Percentiles rank a stretch among this genome's conserved stretches.
Conservation (phyloP, 2,329 filamentous ascomycete species). For the Alternaria hordeiaustralica region DNA sequence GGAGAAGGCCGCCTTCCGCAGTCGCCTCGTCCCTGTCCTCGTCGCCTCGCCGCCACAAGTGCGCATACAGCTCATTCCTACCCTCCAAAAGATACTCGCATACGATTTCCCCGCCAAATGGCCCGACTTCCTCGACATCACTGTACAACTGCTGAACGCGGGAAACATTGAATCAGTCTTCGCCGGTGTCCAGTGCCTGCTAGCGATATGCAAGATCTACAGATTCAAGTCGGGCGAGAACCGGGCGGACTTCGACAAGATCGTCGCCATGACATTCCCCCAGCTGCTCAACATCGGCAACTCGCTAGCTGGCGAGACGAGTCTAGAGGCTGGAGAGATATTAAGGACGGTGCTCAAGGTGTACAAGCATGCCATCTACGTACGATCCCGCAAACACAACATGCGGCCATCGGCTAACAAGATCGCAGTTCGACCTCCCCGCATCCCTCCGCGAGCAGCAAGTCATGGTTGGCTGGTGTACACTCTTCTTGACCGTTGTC, state of each 20-base stretch:
- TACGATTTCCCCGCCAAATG: constrained; percentile 94
- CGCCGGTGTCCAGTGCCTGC: constrained; percentile 89
- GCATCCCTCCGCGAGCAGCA: constrained; percentile 77
- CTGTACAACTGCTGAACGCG: constrained; percentile 83
- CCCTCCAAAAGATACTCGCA: constrained; percentile 94
- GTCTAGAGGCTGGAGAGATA: constrained; percentile 95
- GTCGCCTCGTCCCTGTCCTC: constrained; percentile 87
- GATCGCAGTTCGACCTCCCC: constrained; percentile 80
- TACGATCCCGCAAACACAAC: constrained; percentile 55
- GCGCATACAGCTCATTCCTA: constrained; percentile 90
- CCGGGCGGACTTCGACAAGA: constrained; percentile 88
- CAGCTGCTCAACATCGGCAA: constrained; percentile 86
- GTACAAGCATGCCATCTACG: constrained; percentile 98
- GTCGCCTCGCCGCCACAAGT: constrained; percentile 80
- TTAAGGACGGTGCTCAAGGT: constrained; percentile 92
- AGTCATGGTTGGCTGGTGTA: constrained; percentile 93
- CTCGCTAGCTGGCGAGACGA: constrained; percentile 87
- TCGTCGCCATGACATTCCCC: constrained; percentile 90
- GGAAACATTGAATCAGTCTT: constrained; percentile 88
- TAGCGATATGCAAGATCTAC: constrained; percentile 95
- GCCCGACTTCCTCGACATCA: constrained; percentile 94
- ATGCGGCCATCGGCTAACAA: constrained; percentile 31
- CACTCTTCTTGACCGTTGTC: constrained; percentile 88
- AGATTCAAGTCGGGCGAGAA: constrained; percentile 88
- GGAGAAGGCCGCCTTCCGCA: constrained; percentile 85